Evolutionary conservation across 805 yeast species (phyloP), one percentile per base, ranked within the genome.

Genomic region (Sungouiella blattae): DNA sequence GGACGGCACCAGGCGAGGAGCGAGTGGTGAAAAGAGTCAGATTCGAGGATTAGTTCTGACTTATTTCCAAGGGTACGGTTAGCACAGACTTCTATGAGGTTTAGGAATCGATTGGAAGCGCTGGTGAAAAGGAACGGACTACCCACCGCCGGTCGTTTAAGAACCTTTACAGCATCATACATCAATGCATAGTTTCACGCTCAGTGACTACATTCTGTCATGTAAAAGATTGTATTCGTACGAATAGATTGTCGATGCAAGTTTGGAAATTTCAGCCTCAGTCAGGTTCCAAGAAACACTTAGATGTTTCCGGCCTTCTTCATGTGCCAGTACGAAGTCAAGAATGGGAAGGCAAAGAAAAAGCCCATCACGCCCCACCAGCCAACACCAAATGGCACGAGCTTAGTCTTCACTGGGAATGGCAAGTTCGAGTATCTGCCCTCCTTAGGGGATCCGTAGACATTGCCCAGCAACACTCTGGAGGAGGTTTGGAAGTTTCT

Each of bases 401-500:
- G 84, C 77, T 95, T 88, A 78, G 81, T 74, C 77, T 87, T 88
- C 46, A 91, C 95, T 75, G 79, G 79, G 80, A 91, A 93, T 49
- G 98, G 98, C 46, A 91, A 59, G 78, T 93, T 91, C 56, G 83
- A 72, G 81, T 93, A 93, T 31, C 82, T 80, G 57, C 97, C 97
- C 36, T 47, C 46, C 48, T 61, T 55, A 32, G 72, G 71, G 29
- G 64, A 36, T 29, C 72, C 72, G 48, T 49, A 64, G 30, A 62
- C 46, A 33, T 55, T 56, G 51, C 52, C 57, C 22, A 20, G 22
- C 57, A 58, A 45, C 32, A 48, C 43, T 44, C 59, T 62, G 51
- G 69, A 59, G 39, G 83, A 56, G 31, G 62, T 48, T 46, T 82
- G 65, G 49, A 87, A 66, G 46, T 51, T 47, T 60, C 72, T 65